Percentiles rank a stretch among this genome's conserved stretches.
phyloP scores from a whole-genome alignment of 805 yeast species.

The Teunomyces lycoperdinae region DNA sequence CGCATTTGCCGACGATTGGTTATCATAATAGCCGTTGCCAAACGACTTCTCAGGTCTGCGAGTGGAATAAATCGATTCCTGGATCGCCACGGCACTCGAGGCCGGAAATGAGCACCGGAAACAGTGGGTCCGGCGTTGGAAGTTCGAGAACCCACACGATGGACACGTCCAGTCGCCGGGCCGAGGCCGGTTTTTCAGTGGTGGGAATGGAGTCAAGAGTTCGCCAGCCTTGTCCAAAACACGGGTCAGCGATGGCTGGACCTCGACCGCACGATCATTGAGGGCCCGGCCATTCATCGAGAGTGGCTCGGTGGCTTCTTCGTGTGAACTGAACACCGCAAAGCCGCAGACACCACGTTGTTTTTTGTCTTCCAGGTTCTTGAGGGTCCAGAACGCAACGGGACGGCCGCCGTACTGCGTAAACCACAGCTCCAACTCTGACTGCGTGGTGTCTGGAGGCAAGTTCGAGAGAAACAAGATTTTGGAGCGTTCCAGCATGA shows the following conservation, averaged over 20 bases:
- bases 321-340: constrained; percentile 80
- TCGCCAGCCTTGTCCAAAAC: constrained; percentile 83
- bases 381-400: constrained; percentile 84
- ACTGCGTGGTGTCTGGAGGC: constrained; percentile 83
- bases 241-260: constrained; percentile 78
- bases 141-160: constrained; percentile 90
- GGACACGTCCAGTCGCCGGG: constrained; percentile 99
- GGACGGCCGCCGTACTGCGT: constrained; percentile 84
- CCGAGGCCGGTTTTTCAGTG: constrained; percentile 80
- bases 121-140: constrained; percentile 91
- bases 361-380: constrained; percentile 44
- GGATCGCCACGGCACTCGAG: constrained; percentile 65
- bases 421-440: constrained; percentile 89
- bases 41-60: background rate
- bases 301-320: constrained; percentile 78
- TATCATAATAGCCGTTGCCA: background rate
- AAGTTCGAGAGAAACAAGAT: constrained; percentile 78
- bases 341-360: constrained; percentile 62
- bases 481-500: constrained; percentile 68
- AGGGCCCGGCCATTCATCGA: constrained; percentile 75
- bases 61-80: constrained; percentile 51
- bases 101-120: constrained; percentile 91
- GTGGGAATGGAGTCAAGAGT: constrained; percentile 79
- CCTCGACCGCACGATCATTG: constrained; percentile 74
- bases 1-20: background rate